Evolutionary conservation across 2,329 filamentous ascomycete species (phyloP).

Genomic region (Pyrenophora graminea): DNA sequence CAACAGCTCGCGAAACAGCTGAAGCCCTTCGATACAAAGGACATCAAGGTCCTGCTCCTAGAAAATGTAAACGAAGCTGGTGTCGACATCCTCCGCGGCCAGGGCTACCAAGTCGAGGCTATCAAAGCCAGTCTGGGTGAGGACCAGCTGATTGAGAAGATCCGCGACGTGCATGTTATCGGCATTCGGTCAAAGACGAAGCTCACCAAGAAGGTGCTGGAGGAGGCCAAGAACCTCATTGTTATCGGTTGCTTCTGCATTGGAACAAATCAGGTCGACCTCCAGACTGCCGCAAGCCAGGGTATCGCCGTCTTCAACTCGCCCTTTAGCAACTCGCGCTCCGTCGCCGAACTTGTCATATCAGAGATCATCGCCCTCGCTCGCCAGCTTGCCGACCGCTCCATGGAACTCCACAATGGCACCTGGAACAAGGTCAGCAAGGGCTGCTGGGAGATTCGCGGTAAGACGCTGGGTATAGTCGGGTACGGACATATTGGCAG

Average conservation of each 20-base stretch:
- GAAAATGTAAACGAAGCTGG: conserved; percentile 96
- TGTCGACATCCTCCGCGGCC: conserved; percentile 75
- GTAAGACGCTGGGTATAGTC: conserved; percentile 95
- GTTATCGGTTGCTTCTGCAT: conserved; percentile 99
- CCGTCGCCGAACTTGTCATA: conserved; percentile 94
- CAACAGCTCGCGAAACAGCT: conserved; percentile 68
- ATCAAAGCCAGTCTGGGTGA: conserved; percentile 89
- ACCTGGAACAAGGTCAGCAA: conserved; percentile 98
- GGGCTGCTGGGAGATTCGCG: conserved; percentile 97
- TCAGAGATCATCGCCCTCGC: conserved; percentile 90
- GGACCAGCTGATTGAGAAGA: conserved; percentile 95
- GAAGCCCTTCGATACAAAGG: conserved; percentile 93
- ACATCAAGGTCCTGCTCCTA: conserved; percentile 93
- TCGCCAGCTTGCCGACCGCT: conserved; percentile 89
- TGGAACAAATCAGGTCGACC: conserved; percentile 92
- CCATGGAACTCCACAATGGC: conserved; percentile 89
- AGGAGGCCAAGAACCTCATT: conserved; percentile 89
- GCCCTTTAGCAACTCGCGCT: conserved; percentile 96
- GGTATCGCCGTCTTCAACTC: conserved; percentile 99
- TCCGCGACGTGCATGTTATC: conserved; percentile 95
- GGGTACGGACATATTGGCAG: conserved; percentile 98
- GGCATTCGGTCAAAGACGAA: conserved; percentile 98
- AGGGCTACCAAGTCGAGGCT: conserved; percentile 95
- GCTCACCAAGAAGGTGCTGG: conserved; percentile 80
- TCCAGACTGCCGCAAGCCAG: conserved; percentile 77